Evolutionary conservation across 495 filamentous ascomycete genomes (phyloP).

Genomic region (Sabuloglossum arenarium): DNA sequence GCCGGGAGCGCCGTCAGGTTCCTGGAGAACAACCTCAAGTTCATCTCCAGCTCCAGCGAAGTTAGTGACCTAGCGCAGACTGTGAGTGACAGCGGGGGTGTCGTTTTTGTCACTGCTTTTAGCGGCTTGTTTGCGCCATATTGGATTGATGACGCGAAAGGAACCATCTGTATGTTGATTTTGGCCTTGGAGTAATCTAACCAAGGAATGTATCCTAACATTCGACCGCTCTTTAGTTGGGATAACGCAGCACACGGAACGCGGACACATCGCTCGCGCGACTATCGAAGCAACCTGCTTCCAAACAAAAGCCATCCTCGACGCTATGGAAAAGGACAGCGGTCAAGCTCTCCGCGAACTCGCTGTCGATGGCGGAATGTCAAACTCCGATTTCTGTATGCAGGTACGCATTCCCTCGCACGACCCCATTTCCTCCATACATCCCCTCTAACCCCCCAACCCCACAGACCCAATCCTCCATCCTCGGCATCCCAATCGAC

Average conservation of each 20-base stretch:
- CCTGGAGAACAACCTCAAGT: slow-evolving; percentile 73
- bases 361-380: slow-evolving; percentile 88
- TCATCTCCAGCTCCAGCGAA: slow-evolving; percentile 55
- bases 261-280: slow-evolving; percentile 80
- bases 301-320: slow-evolving; percentile 85
- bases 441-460: neutral
- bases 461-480: slow-evolving; percentile 64
- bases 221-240: slow-evolving; percentile 34
- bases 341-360: slow-evolving; percentile 54
- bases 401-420: slow-evolving; percentile 31
- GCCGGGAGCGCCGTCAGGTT: slow-evolving; percentile 83
- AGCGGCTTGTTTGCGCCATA: slow-evolving; percentile 94
- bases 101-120: slow-evolving; percentile 89
- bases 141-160: slow-evolving; percentile 92
- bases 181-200: neutral
- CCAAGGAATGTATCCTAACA: neutral
- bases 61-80: slow-evolving; percentile 65
- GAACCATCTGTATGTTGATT: slow-evolving; percentile 49
- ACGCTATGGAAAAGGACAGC: slow-evolving; percentile 87
- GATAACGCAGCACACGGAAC: slow-evolving; percentile 77
- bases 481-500: slow-evolving; percentile 74
- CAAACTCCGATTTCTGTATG: slow-evolving; percentile 86
- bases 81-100: slow-evolving; percentile 77
- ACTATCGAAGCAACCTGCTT: slow-evolving; percentile 90
- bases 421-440: neutral